A percentile compares a stretch with the other conserved stretches of the same genome.
phyloP scores from a whole-genome alignment of 2,329 filamentous ascomycete species.

The Fusarium pseudonygamai region DNA sequence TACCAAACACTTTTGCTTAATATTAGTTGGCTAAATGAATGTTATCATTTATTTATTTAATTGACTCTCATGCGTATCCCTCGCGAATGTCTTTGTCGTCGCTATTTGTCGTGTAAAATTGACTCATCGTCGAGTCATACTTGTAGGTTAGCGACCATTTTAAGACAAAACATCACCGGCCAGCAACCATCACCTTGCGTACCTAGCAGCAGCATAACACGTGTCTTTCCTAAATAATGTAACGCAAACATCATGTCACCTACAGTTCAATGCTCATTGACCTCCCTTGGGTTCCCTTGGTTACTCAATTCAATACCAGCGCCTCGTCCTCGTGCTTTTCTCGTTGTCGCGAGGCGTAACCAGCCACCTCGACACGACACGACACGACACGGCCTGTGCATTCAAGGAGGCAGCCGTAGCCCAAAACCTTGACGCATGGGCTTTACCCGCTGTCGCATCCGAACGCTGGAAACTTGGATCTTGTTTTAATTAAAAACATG shows the following conservation, averaged over 20 bases:
- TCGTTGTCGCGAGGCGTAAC: background rate
- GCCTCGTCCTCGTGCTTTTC: background rate
- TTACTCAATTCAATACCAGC: background rate
- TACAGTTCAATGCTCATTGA: rapidly evolving
- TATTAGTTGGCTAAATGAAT: background rate
- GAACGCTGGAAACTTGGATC: slow-evolving; percentile 1
- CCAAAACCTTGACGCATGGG: background rate
- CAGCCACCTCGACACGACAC: background rate
- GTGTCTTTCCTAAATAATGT: rapidly evolving
- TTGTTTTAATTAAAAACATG: slow-evolving; percentile 13
- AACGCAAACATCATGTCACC: rapidly evolving
- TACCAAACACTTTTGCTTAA: rapidly evolving
- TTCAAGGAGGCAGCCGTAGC: background rate
- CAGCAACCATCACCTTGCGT: background rate
- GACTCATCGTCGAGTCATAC: background rate
- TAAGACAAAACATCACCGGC: background rate
- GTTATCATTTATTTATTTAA: too few species aligned
- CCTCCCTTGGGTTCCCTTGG: background rate
- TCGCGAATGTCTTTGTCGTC: rapidly evolving
- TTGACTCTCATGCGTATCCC: rapidly evolving
- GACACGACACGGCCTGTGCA: background rate
- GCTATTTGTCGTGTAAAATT: background rate
- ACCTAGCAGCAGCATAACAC: background rate
- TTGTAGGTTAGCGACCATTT: background rate
- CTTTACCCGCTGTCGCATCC: background rate